A percentile compares a stretch with the other conserved stretches of the same genome.
Conservation (phyloP, 805 yeast genomes). For the Monosporozyma aerobia region DNA sequence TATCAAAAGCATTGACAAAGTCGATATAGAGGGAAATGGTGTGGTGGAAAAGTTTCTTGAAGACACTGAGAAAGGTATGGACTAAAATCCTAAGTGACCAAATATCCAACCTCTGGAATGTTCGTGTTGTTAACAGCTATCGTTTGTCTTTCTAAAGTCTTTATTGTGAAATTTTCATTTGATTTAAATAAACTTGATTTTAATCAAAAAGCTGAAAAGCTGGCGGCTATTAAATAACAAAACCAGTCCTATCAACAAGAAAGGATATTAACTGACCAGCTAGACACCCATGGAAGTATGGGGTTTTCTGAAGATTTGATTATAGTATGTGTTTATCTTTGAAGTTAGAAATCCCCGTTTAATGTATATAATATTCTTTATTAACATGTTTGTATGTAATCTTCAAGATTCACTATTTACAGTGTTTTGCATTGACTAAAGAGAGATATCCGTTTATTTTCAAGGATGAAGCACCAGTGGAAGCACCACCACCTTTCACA, state of each 20-base stretch:
- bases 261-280: too few species aligned
- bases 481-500: not conserved
- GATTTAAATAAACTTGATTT: too few species aligned
- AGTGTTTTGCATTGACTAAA: slow-evolving; percentile 22
- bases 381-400: not conserved
- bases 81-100: not conserved
- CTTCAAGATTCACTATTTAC: not conserved
- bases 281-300: not conserved
- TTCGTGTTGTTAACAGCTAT: not conserved
- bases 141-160: not conserved
- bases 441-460: slow-evolving; percentile 12
- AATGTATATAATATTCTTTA: not conserved
- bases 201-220: too few species aligned
- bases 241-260: too few species aligned
- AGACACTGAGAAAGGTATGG: not conserved
- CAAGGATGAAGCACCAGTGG: slow-evolving; percentile 1
- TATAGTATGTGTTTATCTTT: slow-evolving; percentile 4
- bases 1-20: not conserved
- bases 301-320: slow-evolving; percentile 3
- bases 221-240: not conserved
- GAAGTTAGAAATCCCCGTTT: not conserved
- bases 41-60: not conserved
- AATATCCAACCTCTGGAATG: not conserved
- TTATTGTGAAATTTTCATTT: not conserved
- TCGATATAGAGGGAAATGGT: slow-evolving; percentile 1